Base-by-base conservation (phyloP, 805 yeast genomes). In the Candida xyloterini region DNA sequence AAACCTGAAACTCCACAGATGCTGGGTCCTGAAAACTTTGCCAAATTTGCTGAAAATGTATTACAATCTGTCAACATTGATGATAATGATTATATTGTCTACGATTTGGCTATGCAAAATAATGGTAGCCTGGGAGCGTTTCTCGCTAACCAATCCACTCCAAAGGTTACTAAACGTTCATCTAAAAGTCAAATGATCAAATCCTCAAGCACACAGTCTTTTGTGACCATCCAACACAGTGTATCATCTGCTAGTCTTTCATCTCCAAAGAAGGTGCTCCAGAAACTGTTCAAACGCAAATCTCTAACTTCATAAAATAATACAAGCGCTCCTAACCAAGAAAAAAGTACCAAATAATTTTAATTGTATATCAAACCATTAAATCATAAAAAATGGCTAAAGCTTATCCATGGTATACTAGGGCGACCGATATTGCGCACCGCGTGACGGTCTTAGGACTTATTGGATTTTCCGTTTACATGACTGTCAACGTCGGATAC, bases 371-470 rank as follows among this genome's bases (percentile, higher is more conserved):
- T 26, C 20, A 25, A 26, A 30, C 23, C 29, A 14, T 40, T n/a
- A n/a, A n/a, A n/a, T n/a, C n/a, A n/a, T n/a, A n/a, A 44, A 23
- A 23, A 22, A 73, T 73, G 78, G 62, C 77, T 16, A 65, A 62
- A 53, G 67, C 68, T 53, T 75, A 76, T 57, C 85, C 90, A 33
- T 84, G 91, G 91, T 83, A 83, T 59, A 78, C 83, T 2, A 80
- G 77, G 60, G 78, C 75, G 3, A 76, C 86, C 2, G 91, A 84
- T 60, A 73, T 83, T 29, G 74, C 73, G 20, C 91, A 84, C 62
- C 81, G 91, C 65, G 60, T 82, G 43, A 79, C 87, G 0, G 89
- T 84, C 31, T 57, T 83, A 15, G 73, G 83, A 3, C 67, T 84
- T 22, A 74, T 80, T 15, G 90, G 90, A 9, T 57, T 62, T 46